Evolutionary conservation across 73 alveolate species (phyloP).

Genomic region (Tetrahymena elliotti): DNA sequence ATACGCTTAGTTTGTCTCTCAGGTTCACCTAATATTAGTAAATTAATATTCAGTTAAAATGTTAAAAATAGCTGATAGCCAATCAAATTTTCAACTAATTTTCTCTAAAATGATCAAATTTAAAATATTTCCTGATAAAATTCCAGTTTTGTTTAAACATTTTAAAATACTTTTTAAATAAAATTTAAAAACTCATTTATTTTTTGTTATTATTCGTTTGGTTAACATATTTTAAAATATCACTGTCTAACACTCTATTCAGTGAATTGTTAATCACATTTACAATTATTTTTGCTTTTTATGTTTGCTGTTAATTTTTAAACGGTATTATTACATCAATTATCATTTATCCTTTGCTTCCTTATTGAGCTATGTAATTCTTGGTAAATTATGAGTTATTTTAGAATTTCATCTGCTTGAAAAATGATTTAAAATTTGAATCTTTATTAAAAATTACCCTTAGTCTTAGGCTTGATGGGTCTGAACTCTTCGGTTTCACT

Average conservation of each 20-base stretch:
- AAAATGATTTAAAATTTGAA: not conserved
- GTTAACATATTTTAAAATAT: not conserved
- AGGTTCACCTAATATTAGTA: slow-evolving; percentile 15
- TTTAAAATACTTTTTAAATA: not conserved
- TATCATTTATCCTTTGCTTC: not conserved
- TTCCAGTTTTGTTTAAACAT: not conserved
- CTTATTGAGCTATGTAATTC: not conserved
- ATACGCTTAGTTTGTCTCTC: slow-evolving; percentile 52
- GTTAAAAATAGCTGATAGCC: too few relatives aligned
- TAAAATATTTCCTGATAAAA: not conserved
- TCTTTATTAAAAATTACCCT: not conserved
- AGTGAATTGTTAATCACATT: not conserved
- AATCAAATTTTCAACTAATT: too few relatives aligned
- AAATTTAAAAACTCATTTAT: not conserved
- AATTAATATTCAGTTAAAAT: too few relatives aligned
- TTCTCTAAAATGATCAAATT: too few relatives aligned
- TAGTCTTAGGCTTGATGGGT: slow-evolving; percentile 79
- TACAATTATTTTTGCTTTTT: not conserved
- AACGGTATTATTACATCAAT: not conserved
- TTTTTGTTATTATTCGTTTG: slow-evolving; percentile 28
- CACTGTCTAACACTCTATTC: not conserved
- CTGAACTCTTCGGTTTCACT: slow-evolving; percentile 99
- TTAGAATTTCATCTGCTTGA: not conserved
- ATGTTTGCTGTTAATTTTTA: not conserved
- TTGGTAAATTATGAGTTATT: not conserved